Base-by-base conservation (phyloP, 176 grass and related monocot species). In the Areca catechu region DNA sequence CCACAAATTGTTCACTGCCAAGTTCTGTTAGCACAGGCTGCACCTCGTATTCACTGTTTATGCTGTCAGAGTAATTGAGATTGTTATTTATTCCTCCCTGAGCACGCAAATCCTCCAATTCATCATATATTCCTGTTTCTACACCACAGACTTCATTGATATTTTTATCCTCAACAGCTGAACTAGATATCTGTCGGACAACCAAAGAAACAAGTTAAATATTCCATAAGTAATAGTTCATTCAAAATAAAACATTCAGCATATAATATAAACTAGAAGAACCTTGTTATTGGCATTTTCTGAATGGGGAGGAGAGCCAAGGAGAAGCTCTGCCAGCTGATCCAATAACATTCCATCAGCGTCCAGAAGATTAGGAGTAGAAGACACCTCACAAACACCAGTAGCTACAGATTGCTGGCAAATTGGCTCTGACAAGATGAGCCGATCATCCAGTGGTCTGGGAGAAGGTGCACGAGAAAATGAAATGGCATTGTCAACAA, bases 321-420 rank as follows among this genome's bases (percentile, higher is more conserved):
- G 17, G 78, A 66, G 61, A 82, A 82, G 64, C 19, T 57, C 76
- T 4, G 50, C 15, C 58, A 97, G 61, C 20, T 97, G 86, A 9
- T 88, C 78, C 61, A 97, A 58, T n/a, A 25, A 62, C 56, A 76
- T 50, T 24, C 68, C 68, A 71, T 53, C 70, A 72, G 62, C 58
- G 49, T 25, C 64, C 69, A 50, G 53, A 79, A 48, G 22, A 59
- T 61, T 52, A 24, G 29, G 58, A 17, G 16, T 29, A 49, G 51
- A 62, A 66, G 67, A 65, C 53, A 27, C 53, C 23, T 78, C 71
- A 55, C 24, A 20, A 29, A 53, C 20, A 4, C 57, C 57, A 86
- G 24, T 37, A 61, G 16, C 48, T 43, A 25, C 52, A 80, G 68
- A 51, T 19, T 74, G 49, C 56, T 76, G 51, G 50, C 63, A 60